phyloP scores from a whole-genome alignment of 1,139 yeast genomes.

The Candida glucosophila region DNA sequence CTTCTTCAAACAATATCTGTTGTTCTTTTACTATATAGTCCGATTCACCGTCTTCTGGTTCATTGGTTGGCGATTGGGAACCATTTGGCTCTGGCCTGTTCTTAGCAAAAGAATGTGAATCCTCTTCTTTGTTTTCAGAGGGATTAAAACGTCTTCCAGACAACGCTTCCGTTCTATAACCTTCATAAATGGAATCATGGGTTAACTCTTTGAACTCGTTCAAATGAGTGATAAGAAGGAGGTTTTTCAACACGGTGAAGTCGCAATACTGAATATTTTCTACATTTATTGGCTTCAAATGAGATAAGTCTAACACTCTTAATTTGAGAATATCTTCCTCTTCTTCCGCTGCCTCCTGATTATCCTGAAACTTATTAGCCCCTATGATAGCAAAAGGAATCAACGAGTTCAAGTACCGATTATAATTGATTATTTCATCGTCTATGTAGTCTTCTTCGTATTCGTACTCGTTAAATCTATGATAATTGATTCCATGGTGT shows the following conservation, averaged over 20 bases:
- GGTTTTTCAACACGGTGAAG: slow-evolving; percentile 57
- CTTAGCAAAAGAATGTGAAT: too few relatives aligned
- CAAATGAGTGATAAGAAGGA: slow-evolving; percentile 66
- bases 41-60: slow-evolving; percentile 25
- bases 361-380: slow-evolving; percentile 33
- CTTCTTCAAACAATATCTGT: slow-evolving; percentile 74
- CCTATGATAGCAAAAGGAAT: slow-evolving; percentile 37
- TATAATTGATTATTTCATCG: slow-evolving; percentile 42
- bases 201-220: slow-evolving; percentile 69
- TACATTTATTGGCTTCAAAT: slow-evolving; percentile 34
- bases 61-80: slow-evolving; percentile 5
- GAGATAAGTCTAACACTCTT: slow-evolving; percentile 27
- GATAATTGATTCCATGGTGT: slow-evolving; percentile 31
- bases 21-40: slow-evolving; percentile 63
- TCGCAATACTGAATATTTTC: slow-evolving; percentile 55
- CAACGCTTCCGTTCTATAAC: slow-evolving; percentile 62
- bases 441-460: slow-evolving; percentile 40
- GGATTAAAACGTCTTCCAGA: slow-evolving; percentile 40
- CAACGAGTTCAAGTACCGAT: slow-evolving; percentile 34
- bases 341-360: slow-evolving; percentile 14
- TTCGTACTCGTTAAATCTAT: slow-evolving; percentile 42
- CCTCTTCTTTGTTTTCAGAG: too few relatives aligned
- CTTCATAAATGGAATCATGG: slow-evolving; percentile 58
- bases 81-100: slow-evolving; percentile 1
- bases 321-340: slow-evolving; percentile 31